These are phyloP conservation scores for Rubia tinctorum DNA, from an alignment of 305 asterid genomes.

Conservation along the genomic window DNA sequence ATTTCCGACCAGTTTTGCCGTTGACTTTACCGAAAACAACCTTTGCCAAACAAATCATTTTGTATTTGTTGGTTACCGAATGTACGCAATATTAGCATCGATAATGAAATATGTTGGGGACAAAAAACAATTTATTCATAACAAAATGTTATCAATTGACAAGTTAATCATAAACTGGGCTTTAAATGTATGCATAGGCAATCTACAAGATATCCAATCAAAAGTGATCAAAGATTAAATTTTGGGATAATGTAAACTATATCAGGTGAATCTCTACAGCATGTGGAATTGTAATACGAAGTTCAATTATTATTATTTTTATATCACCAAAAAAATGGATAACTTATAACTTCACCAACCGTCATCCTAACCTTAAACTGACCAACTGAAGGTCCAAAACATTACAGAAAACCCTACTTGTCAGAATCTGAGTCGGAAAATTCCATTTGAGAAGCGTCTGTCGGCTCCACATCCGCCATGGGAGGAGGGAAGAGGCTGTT, in stretches of 20 bases:
- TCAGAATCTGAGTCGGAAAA: slow-evolving; percentile 70
- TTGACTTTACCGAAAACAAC: no score
- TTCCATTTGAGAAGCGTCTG: slow-evolving; percentile 48
- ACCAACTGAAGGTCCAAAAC: not conserved
- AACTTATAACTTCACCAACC: not conserved
- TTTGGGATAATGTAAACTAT: not conserved
- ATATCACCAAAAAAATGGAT: not conserved
- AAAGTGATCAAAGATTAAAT: no score
- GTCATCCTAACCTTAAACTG: not conserved
- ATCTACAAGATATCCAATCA: no score
- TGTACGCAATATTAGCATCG: no score
- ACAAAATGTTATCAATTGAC: no score
- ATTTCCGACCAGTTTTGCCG: no score
- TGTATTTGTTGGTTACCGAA: no score
- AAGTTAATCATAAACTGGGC: no score
- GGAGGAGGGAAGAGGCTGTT: slow-evolving; percentile 72
- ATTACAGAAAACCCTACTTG: slow-evolving; percentile 4
- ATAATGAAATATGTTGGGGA: no score
- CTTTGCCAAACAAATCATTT: no score
- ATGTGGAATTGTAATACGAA: not conserved
- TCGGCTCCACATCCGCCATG: slow-evolving; percentile 63
- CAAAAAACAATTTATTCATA: no score
- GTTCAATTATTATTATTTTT: not conserved
- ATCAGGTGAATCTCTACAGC: not conserved
- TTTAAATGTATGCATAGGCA: no score